phyloP scores from a whole-genome alignment of 805 yeast species.

The Wickerhamiella nectarea region DNA sequence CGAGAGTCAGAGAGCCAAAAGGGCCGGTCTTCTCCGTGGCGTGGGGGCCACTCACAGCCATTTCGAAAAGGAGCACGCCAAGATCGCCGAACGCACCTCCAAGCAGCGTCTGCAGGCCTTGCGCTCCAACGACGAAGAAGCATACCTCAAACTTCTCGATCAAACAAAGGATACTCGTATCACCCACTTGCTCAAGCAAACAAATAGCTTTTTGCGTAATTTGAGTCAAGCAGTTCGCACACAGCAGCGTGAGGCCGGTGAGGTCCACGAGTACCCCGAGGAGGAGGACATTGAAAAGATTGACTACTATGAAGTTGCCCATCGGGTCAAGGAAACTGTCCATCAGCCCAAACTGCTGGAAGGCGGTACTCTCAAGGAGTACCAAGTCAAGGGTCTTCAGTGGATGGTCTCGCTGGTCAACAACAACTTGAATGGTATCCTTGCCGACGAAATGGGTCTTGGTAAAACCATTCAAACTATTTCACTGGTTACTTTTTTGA shows the following conservation, averaged over 20 bases:
- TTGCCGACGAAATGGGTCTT: conserved; percentile 97
- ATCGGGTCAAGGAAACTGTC: conserved; percentile 67
- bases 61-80: conserved; percentile 79
- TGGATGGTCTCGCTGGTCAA: conserved; percentile 97
- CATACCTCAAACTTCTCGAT: conserved; percentile 83
- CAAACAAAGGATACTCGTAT: conserved; percentile 97
- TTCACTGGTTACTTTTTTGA: conserved; percentile 69
- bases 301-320: conserved; percentile 91
- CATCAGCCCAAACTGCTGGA: conserved; percentile 72
- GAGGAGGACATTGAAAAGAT: conserved; percentile 36
- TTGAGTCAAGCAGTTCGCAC: conserved; percentile 79
- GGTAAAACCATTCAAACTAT: conserved; percentile 95
- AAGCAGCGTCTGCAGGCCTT: conserved; percentile 96
- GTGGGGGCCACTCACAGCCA: conserved; percentile 48
- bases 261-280: conserved; percentile 5
- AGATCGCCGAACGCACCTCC: conserved; percentile 82
- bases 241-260: conserved; percentile 43
- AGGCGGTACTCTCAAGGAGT: conserved; percentile 88
- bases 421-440: conserved; percentile 85
- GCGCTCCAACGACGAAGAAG: conserved; percentile 94
- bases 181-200: conserved; percentile 82
- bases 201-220: conserved; percentile 80
- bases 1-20: conserved; percentile 16
- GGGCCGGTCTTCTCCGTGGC: conserved; percentile 22
- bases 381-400: conserved; percentile 85